Conservation (phyloP, 768 basidiomycete species). For the Guyanaporus albipodus region DNA sequence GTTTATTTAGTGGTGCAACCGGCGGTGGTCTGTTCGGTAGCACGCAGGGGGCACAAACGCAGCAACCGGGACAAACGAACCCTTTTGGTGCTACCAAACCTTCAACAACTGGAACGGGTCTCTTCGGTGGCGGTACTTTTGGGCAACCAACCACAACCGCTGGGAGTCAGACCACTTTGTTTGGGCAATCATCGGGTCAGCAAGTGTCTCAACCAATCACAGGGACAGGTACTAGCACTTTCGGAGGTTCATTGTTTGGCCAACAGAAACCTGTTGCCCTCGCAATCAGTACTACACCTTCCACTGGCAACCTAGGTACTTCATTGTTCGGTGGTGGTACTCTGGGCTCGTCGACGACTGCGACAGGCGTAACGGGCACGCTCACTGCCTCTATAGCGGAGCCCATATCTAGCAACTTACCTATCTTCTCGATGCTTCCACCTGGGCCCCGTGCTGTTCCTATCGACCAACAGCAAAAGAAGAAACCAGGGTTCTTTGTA, state of each 20-base stretch:
- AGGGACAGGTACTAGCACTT: slow-evolving; percentile 27
- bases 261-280: slow-evolving; percentile 48
- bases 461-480: slow-evolving; percentile 63
- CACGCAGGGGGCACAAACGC: slow-evolving; percentile 35
- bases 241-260: slow-evolving; percentile 47
- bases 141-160: slow-evolving; percentile 37
- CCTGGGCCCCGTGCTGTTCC: slow-evolving; percentile 62
- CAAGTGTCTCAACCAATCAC: slow-evolving; percentile 35
- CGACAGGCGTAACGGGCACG: slow-evolving; percentile 50
- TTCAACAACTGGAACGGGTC: slow-evolving; percentile 29
- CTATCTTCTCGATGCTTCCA: slow-evolving; percentile 72
- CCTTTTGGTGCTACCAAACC: slow-evolving; percentile 32
- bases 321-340: slow-evolving; percentile 39
- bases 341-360: slow-evolving; percentile 39
- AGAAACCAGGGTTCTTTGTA: slow-evolving; percentile 73
- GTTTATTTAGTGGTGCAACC: slow-evolving; percentile 37
- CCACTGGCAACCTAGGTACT: slow-evolving; percentile 35
- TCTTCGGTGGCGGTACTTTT: slow-evolving; percentile 52
- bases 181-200: slow-evolving; percentile 52
- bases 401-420: slow-evolving; percentile 68
- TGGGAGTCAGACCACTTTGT: slow-evolving; percentile 38
- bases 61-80: slow-evolving; percentile 34
- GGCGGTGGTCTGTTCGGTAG: slow-evolving; percentile 33
- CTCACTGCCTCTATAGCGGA: slow-evolving; percentile 87
- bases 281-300: slow-evolving; percentile 40